Conservation (phyloP, 371 early-diverging fungal species). For the Coemansia sp. region DNA sequence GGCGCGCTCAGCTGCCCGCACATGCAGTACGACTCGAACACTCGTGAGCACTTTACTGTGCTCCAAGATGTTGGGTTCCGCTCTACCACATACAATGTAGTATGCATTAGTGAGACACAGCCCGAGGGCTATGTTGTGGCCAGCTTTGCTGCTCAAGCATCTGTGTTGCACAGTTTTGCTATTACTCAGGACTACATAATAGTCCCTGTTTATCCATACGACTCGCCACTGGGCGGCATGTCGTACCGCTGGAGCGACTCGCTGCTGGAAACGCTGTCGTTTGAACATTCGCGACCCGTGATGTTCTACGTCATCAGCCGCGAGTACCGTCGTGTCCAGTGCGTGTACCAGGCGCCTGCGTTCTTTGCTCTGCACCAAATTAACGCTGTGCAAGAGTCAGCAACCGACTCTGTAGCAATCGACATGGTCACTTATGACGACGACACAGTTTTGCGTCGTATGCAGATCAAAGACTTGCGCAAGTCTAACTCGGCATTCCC, state of each 20-base stretch:
- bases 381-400: constrained; percentile 71
- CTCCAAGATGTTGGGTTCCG: constrained; percentile 69
- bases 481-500: constrained; percentile 52
- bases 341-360: constrained; percentile 60
- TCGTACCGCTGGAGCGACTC: constrained; percentile 71
- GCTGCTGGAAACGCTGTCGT: constrained; percentile 65
- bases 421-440: constrained; percentile 67
- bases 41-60: constrained; percentile 73
- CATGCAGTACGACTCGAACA: constrained; percentile 63
- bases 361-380: constrained; percentile 65
- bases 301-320: constrained; percentile 71
- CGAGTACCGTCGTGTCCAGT: constrained; percentile 63
- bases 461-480: constrained; percentile 60
- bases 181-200: constrained; percentile 69
- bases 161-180: constrained; percentile 71
- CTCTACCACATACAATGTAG: constrained; percentile 65
- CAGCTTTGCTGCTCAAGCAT: constrained; percentile 61
- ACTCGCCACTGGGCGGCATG: constrained; percentile 61
- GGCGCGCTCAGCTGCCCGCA: constrained; percentile 71
- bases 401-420: constrained; percentile 59
- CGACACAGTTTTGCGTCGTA: constrained; percentile 60
- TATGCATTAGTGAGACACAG: constrained; percentile 59
- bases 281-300: constrained; percentile 59
- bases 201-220: constrained; percentile 62
- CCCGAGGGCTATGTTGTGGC: constrained; percentile 69